These are phyloP conservation scores for Exophiala sp. DNA, from an alignment of 2,329 filamentous ascomycete species.

Conservation along the genomic window DNA sequence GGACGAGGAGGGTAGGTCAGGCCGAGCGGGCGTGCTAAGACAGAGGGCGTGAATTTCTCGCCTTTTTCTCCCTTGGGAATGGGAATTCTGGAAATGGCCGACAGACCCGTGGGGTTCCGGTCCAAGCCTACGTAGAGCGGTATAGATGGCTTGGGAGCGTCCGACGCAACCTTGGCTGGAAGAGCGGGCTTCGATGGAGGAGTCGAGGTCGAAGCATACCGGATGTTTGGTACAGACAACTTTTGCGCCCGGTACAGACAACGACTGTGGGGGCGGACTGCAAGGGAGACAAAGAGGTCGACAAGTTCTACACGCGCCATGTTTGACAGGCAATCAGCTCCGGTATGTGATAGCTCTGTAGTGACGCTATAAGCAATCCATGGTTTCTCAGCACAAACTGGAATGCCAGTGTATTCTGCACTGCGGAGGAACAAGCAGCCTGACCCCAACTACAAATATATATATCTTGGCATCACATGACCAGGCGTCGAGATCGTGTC, in stretches of 20 bases:
- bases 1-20: slow-evolving; percentile 64
- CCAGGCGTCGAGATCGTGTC: slow-evolving; percentile 11
- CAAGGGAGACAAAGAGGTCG: slow-evolving; percentile 22
- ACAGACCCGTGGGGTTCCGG: slow-evolving; percentile 22
- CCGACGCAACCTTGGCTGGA: neutral
- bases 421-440: no score
- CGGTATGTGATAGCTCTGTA: no score
- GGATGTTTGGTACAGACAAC: slow-evolving; percentile 3
- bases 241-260: slow-evolving; percentile 14
- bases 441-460: no score
- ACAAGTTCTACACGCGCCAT: slow-evolving; percentile 19
- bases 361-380: no score
- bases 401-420: no score
- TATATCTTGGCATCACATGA: slow-evolving; percentile 20
- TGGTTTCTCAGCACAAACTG: no score
- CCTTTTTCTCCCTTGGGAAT: slow-evolving; percentile 31
- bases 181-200: neutral
- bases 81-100: slow-evolving; percentile 27
- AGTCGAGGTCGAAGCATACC: slow-evolving; percentile 17
- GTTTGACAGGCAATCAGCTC: neutral
- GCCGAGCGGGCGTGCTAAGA: slow-evolving; percentile 70
- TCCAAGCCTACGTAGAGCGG: slow-evolving; percentile 28
- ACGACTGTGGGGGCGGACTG: slow-evolving; percentile 22
- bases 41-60: slow-evolving; percentile 47
- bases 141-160: slow-evolving; percentile 11